Percentiles rank a stretch among this genome's conserved stretches.
Evolutionary conservation across 306 rosid genomes (phyloP).

Genomic region (Abrus pulchellus): DNA sequence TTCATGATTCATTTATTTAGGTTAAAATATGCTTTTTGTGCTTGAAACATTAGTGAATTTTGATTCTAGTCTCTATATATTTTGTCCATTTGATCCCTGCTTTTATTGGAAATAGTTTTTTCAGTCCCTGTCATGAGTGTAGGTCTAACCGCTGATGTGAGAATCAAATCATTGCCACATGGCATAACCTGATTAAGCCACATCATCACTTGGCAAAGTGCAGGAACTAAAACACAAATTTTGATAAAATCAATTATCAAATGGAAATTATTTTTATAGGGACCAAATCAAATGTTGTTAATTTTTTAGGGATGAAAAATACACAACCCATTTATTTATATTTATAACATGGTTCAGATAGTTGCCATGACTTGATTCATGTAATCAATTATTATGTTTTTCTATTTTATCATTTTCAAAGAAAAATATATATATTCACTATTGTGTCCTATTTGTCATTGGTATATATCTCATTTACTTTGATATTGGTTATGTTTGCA

Average conservation of each 20-base stretch:
- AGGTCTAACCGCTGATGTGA: neutral
- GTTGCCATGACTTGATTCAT: conserved; percentile 22
- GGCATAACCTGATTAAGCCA: neutral
- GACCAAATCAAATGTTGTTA: neutral
- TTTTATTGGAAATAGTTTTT: neutral
- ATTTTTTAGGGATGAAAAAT: neutral
- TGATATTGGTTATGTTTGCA: conserved; percentile 55
- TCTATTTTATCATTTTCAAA: neutral
- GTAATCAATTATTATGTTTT: conserved; percentile 3
- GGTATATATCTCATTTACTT: conserved; percentile 28
- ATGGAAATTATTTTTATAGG: neutral
- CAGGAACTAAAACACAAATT: neutral
- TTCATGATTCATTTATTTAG: conserved; percentile 23
- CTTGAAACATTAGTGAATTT: neutral
- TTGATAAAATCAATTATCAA: neutral
- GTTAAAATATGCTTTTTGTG: neutral
- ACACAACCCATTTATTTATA: neutral
- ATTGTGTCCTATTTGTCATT: conserved; percentile 24
- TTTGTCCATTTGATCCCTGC: neutral
- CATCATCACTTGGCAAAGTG: neutral
- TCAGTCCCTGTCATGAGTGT: neutral
- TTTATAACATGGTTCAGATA: conserved; percentile 25
- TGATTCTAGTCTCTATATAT: no score
- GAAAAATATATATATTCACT: neutral
- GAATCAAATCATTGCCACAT: conserved; percentile 2